Evolutionary conservation across 2,329 filamentous ascomycete genomes (phyloP).

Genomic region (Lecanicillium sp.): DNA sequence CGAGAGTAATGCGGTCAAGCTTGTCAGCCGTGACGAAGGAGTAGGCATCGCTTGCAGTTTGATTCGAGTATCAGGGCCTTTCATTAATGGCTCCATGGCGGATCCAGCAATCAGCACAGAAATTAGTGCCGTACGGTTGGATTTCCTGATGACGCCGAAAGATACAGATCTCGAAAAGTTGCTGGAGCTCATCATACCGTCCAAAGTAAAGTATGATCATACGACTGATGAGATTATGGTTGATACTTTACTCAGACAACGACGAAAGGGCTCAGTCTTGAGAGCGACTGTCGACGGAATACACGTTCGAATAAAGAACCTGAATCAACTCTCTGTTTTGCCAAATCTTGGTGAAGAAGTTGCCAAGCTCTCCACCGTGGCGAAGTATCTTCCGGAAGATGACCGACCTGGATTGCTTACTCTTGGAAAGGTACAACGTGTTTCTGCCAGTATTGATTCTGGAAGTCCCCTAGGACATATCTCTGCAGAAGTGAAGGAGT

Average conservation of each 20-base stretch:
- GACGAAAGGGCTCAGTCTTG: conserved; percentile 77
- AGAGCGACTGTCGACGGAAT: conserved; percentile 60
- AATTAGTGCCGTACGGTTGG: conserved; percentile 58
- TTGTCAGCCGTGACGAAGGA: conserved; percentile 66
- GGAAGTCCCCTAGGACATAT: conserved; percentile 62
- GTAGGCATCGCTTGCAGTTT: conserved; percentile 68
- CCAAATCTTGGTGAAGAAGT: conserved; percentile 70
- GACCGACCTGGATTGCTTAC: conserved; percentile 84
- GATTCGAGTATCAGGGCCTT: conserved; percentile 67
- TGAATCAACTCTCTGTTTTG: conserved; percentile 60
- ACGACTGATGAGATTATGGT: conserved; percentile 90
- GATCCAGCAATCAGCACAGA: conserved; percentile 56
- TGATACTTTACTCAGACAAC: conserved; percentile 79
- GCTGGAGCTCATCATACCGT: conserved; percentile 81
- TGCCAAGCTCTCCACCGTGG: conserved; percentile 72
- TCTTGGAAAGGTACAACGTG: conserved; percentile 56
- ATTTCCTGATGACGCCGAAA: conserved; percentile 66
- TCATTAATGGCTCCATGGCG: conserved; percentile 41
- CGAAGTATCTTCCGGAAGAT: conserved; percentile 93
- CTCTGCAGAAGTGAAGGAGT: conserved; percentile 47
- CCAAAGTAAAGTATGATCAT: conserved; percentile 78
- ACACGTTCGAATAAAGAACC: conserved; percentile 52
- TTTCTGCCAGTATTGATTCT: conserved; percentile 55
- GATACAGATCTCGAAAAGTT: conserved; percentile 76
- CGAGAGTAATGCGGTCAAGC: conserved; percentile 73